These are phyloP conservation scores for Petunia hybrid DNA, from an alignment of 305 asterid species.

Conservation along the genomic window DNA sequence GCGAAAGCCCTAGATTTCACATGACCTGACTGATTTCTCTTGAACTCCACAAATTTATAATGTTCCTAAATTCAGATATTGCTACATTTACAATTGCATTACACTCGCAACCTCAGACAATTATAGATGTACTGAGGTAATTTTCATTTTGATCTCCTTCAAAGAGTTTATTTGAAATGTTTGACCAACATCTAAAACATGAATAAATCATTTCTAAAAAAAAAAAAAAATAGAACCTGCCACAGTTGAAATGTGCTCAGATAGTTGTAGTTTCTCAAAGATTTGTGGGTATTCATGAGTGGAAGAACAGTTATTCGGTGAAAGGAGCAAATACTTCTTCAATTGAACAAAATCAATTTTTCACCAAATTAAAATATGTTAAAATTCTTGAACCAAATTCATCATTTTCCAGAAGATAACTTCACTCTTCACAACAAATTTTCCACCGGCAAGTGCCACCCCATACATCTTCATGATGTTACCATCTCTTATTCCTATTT, in stretches of 20 bases:
- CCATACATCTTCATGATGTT: neutral
- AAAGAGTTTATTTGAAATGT: neutral
- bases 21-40: neutral
- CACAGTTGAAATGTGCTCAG: neutral
- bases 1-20: neutral
- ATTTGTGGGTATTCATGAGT: neutral
- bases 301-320: neutral
- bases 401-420: neutral
- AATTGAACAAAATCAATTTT: neutral
- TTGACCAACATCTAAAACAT: neutral
- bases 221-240: neutral
- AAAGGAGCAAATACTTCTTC: neutral
- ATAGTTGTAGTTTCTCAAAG: neutral
- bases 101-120: neutral
- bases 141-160: neutral
- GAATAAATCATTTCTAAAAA: neutral
- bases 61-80: neutral
- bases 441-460: neutral
- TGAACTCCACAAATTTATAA: neutral
- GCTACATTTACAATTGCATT: neutral
- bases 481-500: neutral
- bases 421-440: neutral
- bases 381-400: neutral
- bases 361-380: neutral
- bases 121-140: neutral